Evolutionary conservation across 148 eudicot genomes (phyloP).

Genomic region (Cornus controversa): DNA sequence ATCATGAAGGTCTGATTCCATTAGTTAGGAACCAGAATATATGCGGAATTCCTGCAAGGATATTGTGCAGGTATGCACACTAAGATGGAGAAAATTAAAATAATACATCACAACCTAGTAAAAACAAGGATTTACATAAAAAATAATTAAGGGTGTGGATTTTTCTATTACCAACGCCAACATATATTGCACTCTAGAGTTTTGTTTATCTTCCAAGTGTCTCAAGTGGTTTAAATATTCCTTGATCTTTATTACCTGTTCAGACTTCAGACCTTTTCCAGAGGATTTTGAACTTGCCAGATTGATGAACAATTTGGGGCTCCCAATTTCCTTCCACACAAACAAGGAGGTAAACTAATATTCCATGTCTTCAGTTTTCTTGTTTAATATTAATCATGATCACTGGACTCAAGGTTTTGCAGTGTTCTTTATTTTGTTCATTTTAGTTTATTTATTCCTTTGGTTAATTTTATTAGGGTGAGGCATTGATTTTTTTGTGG

Average conservation of each 20-base stretch:
- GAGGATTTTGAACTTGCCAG: conserved; percentile 46
- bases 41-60: too few relatives aligned
- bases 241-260: conserved; percentile 7
- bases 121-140: too few relatives aligned
- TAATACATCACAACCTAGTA: too few relatives aligned
- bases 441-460: background rate
- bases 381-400: background rate
- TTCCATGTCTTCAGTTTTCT: background rate
- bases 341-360: conserved; percentile 56
- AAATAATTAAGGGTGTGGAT: too few relatives aligned
- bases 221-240: conserved; percentile 2
- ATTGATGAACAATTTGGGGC: conserved; percentile 73
- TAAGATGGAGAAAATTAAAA: too few relatives aligned
- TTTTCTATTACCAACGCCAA: background rate
- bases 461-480: background rate
- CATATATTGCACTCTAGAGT: background rate
- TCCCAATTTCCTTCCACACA: conserved; percentile 75
- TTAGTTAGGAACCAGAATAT: too few relatives aligned
- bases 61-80: too few relatives aligned
- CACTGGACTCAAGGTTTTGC: background rate
- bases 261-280: conserved; percentile 27
- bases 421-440: too few relatives aligned
- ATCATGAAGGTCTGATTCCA: too few relatives aligned
- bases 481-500: background rate
- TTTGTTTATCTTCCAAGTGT: conserved; percentile 2